Conservation (phyloP, 495 filamentous ascomycete genomes). For the Penicilliopsis zonata region DNA sequence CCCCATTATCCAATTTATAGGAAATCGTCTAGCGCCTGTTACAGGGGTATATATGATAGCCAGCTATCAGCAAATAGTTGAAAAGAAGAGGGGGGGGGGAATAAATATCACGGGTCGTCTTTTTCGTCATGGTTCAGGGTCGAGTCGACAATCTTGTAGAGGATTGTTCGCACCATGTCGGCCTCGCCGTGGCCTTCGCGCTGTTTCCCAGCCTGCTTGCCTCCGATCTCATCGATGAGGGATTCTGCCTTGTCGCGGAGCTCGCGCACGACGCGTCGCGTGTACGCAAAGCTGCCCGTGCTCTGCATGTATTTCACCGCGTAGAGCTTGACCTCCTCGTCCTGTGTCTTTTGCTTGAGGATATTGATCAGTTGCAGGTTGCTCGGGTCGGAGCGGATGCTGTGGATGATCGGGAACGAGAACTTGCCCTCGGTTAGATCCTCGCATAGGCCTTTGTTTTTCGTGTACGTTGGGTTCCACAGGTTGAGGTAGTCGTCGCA, state of each 20-base stretch:
- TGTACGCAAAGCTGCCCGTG: constrained; percentile 84
- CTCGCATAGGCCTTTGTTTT: constrained; percentile 91
- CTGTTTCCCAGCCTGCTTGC: constrained; percentile 24
- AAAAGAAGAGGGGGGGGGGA: neutral
- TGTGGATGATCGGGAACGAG: constrained; percentile 92
- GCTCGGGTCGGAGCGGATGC: constrained; percentile 66
- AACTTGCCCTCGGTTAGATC: constrained; percentile 98
- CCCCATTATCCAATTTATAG: too few species aligned
- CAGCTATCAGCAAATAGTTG: neutral
- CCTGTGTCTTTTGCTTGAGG: constrained; percentile 73
- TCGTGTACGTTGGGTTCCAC: constrained; percentile 53
- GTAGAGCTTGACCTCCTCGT: constrained; percentile 82
- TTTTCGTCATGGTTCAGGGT: constrained; percentile 13
- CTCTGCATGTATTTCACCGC: constrained; percentile 87
- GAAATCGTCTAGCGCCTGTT: too few species aligned
- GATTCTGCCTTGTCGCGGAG: constrained; percentile 53
- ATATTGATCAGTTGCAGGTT: constrained; percentile 86
- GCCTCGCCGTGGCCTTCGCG: constrained; percentile 22
- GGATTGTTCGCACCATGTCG: constrained; percentile 26
- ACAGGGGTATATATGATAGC: constrained; percentile 1
- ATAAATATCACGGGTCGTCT: neutral
- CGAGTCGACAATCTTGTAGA: constrained; percentile 33
- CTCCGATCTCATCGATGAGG: constrained; percentile 58
- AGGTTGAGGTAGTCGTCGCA: constrained; percentile 95
- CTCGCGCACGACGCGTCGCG: constrained; percentile 52